Percentiles rank a stretch among this genome's conserved stretches.
Conservation (phyloP, 2,329 filamentous ascomycete genomes). For the Cytospora piceae region DNA sequence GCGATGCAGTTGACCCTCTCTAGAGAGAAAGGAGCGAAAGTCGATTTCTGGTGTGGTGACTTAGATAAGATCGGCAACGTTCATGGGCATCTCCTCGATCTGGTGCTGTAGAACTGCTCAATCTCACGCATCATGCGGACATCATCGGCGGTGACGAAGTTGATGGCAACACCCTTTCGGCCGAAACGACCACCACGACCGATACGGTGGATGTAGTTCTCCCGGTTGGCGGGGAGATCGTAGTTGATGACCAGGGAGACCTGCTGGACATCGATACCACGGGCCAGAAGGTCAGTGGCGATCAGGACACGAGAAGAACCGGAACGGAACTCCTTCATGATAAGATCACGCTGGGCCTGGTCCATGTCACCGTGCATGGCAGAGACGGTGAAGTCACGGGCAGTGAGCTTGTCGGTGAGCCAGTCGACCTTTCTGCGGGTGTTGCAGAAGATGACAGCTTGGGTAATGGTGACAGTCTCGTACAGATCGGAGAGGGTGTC, state of each 20-base stretch:
- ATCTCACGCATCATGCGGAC: constrained; percentile 97
- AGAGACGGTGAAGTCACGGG: constrained; percentile 97
- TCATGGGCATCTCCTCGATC: constrained; percentile 99
- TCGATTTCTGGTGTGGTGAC: constrained; percentile 20
- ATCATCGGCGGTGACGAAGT: constrained; percentile 98
- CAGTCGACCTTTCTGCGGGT: constrained; percentile 98
- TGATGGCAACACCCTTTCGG: constrained; percentile 98
- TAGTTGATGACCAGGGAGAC: constrained; percentile 99
- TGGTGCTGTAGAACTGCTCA: constrained; percentile 78
- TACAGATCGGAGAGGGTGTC: constrained; percentile 98
- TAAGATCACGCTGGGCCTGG: constrained; percentile 95
- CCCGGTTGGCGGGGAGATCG: constrained; percentile 95
- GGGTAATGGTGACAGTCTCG: constrained; percentile 97
- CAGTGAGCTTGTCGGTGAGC: constrained; percentile 99
- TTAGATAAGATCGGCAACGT: constrained; percentile 67
- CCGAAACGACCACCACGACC: constrained; percentile 94
- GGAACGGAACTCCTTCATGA: constrained; percentile 98
- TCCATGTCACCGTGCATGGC: constrained; percentile 99
- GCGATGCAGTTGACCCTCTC: constrained; percentile 25
- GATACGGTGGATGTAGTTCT: constrained; percentile 99
- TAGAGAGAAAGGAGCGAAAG: constrained; percentile 27
- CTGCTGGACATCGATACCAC: constrained; percentile 98
- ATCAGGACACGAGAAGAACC: constrained; percentile 96
- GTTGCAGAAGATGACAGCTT: constrained; percentile 99
- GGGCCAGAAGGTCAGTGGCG: constrained; percentile 96